Conservation (phyloP, 2,329 filamentous ascomycete genomes). For the Meredithiella fracta region DNA sequence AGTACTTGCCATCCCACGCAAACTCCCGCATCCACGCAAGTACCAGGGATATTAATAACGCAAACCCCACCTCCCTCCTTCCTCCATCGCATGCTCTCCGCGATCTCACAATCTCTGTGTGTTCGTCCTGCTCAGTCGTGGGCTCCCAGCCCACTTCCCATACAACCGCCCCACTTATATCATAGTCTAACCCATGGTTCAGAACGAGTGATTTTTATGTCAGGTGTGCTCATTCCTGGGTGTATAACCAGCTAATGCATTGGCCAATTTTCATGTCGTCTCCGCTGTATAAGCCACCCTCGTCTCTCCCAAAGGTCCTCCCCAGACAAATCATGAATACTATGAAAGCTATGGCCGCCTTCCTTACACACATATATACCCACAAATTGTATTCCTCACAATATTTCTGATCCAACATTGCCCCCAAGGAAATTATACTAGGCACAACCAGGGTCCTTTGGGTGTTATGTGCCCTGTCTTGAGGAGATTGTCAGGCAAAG, state of each 20-base stretch:
- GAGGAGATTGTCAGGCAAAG: not conserved
- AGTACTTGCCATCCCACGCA: not conserved
- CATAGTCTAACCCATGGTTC: too few relatives aligned
- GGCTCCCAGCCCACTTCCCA: not conserved
- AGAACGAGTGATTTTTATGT: too few relatives aligned
- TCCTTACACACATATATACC: not conserved
- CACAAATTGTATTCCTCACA: not conserved
- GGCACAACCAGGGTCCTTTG: constrained; percentile 4
- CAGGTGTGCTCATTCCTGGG: not conserved
- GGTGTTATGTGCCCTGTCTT: not conserved
- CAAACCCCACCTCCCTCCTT: not conserved
- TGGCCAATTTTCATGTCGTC: not conserved
- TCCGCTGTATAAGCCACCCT: not conserved
- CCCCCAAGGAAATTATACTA: constrained; percentile 3
- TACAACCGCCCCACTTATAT: not conserved
- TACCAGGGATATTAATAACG: not conserved
- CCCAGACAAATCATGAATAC: not conserved
- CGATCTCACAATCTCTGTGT: not conserved
- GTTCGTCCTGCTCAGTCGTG: not conserved
- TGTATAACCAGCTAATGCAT: not conserved
- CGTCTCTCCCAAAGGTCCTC: not conserved
- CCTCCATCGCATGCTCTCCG: not conserved
- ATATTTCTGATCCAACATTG: not conserved
- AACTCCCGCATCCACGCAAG: not conserved
- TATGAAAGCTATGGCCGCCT: not conserved